Base-by-base conservation (phyloP, 2,329 filamentous ascomycete species). In the Pseudogymnoascus sp. region DNA sequence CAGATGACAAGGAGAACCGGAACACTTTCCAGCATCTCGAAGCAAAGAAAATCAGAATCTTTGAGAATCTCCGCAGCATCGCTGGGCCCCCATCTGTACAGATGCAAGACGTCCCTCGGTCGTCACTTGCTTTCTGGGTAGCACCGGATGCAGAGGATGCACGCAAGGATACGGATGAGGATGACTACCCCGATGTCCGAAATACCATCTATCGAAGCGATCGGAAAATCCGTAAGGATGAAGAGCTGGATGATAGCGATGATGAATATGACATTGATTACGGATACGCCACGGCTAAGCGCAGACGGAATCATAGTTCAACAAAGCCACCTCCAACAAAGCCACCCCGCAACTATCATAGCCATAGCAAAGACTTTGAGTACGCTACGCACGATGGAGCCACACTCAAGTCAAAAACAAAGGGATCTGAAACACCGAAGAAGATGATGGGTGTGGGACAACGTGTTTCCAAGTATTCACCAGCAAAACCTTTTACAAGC, bases 11-110 rank as follows among this genome's bases (percentile, higher is more conserved):
- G 78, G 92, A 96, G 71, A 97, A 97, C 70, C 89, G 91, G 44
- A 96, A 96, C 72, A 89, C 90, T 63, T 81, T 84, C 60, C 86
- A 92, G 61, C 92, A 95, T 67, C 81, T 97, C 2, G 86, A 92
- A 44, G 88, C 88, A 70, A 88, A 97, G 69, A 89, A 92, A 64
- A 84, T 88, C 65, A 85, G 89, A 36, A 86, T 96, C 31, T 84
- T 91, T 62, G 91, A 96, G 70, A 95, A 97, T 73, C 77, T 99
- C 59, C 84, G 90, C 65, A 93, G 93, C 73, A 89, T 96, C 29
- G 85, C 90, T 44, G 89, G 89, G 27, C 91, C 88, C 0, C 94
- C 94, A 1, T 96, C 92, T 25, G 91, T 97, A 15, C 92, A 96
- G 74, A 89, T 96, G 84, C 88, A 91, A 66, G 89, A 95, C 66